A percentile compares a stretch with the other conserved stretches of the same genome.
Evolutionary conservation across 179 eudicot species (phyloP).

Genomic region (Gypsophila paniculata): DNA sequence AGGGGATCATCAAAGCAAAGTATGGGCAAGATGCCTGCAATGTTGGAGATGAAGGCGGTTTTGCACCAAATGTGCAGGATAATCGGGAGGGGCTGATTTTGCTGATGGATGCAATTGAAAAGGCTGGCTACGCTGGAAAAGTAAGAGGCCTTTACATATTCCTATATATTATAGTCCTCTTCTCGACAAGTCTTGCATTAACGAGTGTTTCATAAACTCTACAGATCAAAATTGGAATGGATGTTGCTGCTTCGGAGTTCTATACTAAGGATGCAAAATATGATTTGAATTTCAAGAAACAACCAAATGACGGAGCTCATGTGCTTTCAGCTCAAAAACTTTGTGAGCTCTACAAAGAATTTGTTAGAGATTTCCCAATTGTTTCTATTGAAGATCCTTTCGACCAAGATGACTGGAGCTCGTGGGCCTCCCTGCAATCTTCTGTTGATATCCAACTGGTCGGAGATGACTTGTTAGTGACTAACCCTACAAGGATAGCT

Average conservation of each 20-base stretch:
- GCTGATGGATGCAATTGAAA: conserved; percentile 94
- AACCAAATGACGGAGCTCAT: conserved; percentile 97
- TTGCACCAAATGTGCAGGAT: conserved; percentile 97
- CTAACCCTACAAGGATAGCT: conserved; percentile 86
- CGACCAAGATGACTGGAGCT: conserved; percentile 97
- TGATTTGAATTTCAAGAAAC: conserved; percentile 94
- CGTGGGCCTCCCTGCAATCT: conserved; percentile 84
- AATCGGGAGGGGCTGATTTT: conserved; percentile 84
- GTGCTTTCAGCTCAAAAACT: conserved; percentile 74
- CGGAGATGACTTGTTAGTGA: conserved; percentile 95
- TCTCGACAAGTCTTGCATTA: conserved; percentile 8
- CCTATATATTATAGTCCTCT: background rate
- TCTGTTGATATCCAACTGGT: conserved; percentile 87
- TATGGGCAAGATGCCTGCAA: conserved; percentile 99
- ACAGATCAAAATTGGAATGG: conserved; percentile 98
- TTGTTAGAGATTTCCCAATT: conserved; percentile 84
- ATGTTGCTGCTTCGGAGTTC: conserved; percentile 97
- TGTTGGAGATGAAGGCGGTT: conserved; percentile 99
- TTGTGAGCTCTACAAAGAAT: conserved; percentile 75
- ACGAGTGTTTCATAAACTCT: conserved; percentile 22
- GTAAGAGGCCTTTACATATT: conserved; percentile 33
- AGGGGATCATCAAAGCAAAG: conserved; percentile 92
- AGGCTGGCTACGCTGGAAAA: conserved; percentile 95
- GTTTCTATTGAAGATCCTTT: conserved; percentile 98
- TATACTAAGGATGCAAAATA: conserved; percentile 83